Evolutionary conservation across 768 basidiomycete genomes (phyloP).

Genomic region (Calocybe indica): DNA sequence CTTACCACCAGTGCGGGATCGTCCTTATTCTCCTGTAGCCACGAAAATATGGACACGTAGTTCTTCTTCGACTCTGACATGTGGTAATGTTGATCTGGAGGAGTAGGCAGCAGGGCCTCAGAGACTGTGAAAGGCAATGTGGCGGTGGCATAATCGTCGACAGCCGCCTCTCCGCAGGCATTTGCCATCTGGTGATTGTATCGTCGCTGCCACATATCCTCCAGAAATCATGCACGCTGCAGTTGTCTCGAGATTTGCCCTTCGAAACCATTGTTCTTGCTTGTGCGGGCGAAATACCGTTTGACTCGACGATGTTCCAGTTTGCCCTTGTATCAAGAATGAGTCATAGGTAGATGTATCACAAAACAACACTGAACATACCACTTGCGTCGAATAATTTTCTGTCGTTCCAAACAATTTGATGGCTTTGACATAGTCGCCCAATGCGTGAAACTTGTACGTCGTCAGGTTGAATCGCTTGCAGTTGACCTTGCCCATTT

Average conservation of each 20-base stretch:
- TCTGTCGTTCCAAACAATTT: conserved; percentile 20
- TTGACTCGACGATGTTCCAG: conserved; percentile 29
- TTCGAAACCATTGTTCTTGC: conserved; percentile 19
- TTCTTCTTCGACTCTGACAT: conserved; percentile 17
- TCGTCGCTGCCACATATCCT: conserved; percentile 1
- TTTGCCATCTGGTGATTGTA: neutral
- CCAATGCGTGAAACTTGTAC: conserved; percentile 23
- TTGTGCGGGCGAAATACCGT: conserved; percentile 22
- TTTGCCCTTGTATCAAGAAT: conserved; percentile 24
- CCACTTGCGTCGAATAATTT: conserved; percentile 23
- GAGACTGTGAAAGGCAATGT: neutral
- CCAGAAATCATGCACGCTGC: conserved; percentile 7
- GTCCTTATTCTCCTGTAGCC: conserved; percentile 1
- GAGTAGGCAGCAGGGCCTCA: neutral
- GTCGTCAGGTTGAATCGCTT: conserved; percentile 15
- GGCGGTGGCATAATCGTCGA: neutral
- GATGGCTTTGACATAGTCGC: conserved; percentile 19
- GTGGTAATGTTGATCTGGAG: conserved; percentile 11
- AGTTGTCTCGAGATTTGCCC: conserved; percentile 17
- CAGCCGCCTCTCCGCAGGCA: neutral
- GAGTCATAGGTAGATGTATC: neutral
- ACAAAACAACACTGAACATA: conserved; percentile 8
- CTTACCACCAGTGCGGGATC: neutral
- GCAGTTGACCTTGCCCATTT: neutral
- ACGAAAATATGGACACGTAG: conserved; percentile 15